These are phyloP conservation scores for Irpex sp. DNA, from an alignment of 1,284 basidiomycete species.

Conservation along the genomic window DNA sequence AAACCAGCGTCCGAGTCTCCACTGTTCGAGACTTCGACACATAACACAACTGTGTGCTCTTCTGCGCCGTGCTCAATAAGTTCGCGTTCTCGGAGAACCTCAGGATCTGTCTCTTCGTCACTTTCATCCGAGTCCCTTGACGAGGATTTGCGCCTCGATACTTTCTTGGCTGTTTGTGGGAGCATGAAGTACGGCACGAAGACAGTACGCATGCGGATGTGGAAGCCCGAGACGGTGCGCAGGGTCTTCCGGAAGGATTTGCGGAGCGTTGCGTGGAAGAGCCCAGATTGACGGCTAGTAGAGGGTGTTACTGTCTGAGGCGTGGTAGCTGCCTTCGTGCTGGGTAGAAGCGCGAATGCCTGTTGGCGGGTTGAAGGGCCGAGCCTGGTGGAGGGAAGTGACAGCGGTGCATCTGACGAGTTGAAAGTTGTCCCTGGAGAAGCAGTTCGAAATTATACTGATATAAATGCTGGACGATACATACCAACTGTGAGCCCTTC, in stretches of 20 bases:
- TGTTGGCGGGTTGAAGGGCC: conserved; percentile 58
- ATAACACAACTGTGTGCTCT: conserved; percentile 81
- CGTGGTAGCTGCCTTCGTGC: background rate
- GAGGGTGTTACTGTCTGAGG: conserved; percentile 14
- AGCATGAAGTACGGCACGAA: conserved; percentile 79
- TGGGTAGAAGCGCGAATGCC: conserved; percentile 42
- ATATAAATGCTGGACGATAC: conserved; percentile 4
- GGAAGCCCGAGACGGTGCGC: conserved; percentile 74
- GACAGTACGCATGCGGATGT: conserved; percentile 85
- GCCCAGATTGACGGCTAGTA: conserved; percentile 23
- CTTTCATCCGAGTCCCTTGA: conserved; percentile 26
- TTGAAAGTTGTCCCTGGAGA: conserved; percentile 49
- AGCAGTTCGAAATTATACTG: too few relatives aligned
- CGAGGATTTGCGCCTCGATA: background rate
- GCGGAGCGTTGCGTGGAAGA: conserved; percentile 57
- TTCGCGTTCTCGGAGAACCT: conserved; percentile 44
- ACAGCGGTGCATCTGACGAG: conserved; percentile 32
- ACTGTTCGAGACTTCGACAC: conserved; percentile 81
- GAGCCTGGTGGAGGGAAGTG: conserved; percentile 63
- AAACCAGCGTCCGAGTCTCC: conserved; percentile 64
- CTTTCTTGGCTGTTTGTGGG: conserved; percentile 26
- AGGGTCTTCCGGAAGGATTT: conserved; percentile 85
- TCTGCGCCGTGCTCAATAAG: conserved; percentile 67
- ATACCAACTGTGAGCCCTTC: conserved; percentile 57
- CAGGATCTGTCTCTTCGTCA: conserved; percentile 34